Base-by-base conservation (phyloP, 129 eudicot species). In the Helianthus tuberosus region DNA sequence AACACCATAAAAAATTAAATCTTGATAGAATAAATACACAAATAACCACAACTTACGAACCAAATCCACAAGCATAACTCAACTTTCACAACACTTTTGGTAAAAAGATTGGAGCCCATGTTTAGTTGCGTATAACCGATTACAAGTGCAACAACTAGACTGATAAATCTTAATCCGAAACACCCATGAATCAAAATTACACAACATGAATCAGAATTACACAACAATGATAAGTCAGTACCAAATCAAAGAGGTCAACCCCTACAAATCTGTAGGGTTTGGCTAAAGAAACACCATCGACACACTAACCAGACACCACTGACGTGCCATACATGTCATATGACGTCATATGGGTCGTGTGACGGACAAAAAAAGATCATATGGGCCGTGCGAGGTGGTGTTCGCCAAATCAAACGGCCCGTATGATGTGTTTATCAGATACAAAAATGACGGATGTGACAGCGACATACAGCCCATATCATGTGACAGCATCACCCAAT, bases 1-100 rank as follows among this genome's bases (percentile, higher is more conserved):
- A 63, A 29, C 68, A 29, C 11, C 39, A 5, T 17, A 57, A 68
- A 49, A 55, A 41, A 71, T 32, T 52, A 71, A 71, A 53, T 58
- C 52, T 68, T 46, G 65, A 63, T 53, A 69, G 35, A 43, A 49
- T 16, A 4, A 68, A 29, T n/a, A 6, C 25, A 57, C 27, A 57
- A 47, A 46, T 11, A 29, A 67, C 27, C 69, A 54, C 38, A 20
- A 73, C 17, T 64, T 27, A 73, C 8, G 66, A 35, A 52, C 61
- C 68, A 66, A 66, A 66, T 66, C 39, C 48, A 44, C 50, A 58
- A 29, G 25, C 12, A 36, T 10, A 43, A 66, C 27, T 54, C 64
- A 25, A 11, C 15, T 59, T 59, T 27, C 4, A 3, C 5, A 59
- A 27, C 16, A 25, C 41, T 29, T 17, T 25, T 11, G 41, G 0